These are phyloP conservation scores for Besnoitia besnoiti DNA, from an alignment of 169 alveolate genomes.

Conservation along the genomic window DNA sequence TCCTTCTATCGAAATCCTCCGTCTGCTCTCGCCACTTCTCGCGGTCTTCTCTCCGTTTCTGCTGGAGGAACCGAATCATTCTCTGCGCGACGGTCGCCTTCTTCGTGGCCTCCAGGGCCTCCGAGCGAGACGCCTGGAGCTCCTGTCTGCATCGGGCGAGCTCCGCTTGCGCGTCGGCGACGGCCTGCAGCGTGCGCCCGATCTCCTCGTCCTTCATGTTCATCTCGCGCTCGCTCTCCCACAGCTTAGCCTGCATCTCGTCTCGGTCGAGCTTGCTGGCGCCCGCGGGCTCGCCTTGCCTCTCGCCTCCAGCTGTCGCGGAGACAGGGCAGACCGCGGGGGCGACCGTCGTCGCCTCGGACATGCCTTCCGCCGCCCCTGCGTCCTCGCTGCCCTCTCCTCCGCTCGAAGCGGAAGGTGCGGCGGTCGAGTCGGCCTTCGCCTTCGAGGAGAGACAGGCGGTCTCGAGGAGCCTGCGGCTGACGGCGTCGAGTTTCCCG, in stretches of 20 bases:
- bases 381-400: background rate
- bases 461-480: background rate
- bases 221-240: background rate
- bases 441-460: background rate
- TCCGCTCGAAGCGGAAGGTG: background rate
- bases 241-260: background rate
- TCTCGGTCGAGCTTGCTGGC: background rate
- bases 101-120: conserved; percentile 1
- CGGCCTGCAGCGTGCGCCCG: conserved; percentile 28
- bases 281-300: background rate
- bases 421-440: background rate
- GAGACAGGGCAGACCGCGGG: background rate
- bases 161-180: conserved; percentile 14
- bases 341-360: conserved; percentile 17
- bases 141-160: background rate
- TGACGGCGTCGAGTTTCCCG: background rate
- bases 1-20: background rate
- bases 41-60: background rate
- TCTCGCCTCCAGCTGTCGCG: background rate
- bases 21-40: background rate
- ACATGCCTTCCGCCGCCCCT: background rate
- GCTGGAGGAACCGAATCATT: background rate
- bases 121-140: background rate
- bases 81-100: background rate
- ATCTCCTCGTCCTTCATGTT: background rate